These are phyloP conservation scores for Eucalyptus paniculata DNA, from an alignment of 345 rosid genomes.

Conservation along the genomic window DNA sequence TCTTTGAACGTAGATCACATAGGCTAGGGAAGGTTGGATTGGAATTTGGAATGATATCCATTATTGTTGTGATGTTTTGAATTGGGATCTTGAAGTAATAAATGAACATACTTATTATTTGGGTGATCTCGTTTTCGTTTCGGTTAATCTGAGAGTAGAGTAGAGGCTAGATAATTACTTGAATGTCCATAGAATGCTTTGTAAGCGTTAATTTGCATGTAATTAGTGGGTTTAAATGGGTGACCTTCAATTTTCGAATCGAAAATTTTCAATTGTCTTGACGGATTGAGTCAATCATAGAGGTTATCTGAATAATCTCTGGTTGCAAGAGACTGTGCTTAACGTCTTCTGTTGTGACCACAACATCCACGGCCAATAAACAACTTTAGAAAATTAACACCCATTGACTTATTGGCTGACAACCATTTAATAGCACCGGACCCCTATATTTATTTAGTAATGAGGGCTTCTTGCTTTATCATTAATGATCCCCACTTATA, in stretches of 20 bases:
- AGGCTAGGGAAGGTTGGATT: not conserved
- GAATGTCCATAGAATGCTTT: rapidly evolving
- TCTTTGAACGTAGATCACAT: not conserved
- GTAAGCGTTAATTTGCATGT: not conserved
- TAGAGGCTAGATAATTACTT: not conserved
- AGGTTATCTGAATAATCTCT: not conserved
- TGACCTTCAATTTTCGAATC: not conserved
- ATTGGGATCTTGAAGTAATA: not conserved
- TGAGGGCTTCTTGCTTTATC: not conserved
- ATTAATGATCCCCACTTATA: not conserved
- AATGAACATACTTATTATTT: not conserved
- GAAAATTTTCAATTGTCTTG: not conserved
- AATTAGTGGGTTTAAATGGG: not conserved
- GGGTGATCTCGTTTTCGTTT: not conserved
- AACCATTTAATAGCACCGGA: not conserved
- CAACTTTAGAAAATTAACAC: not conserved
- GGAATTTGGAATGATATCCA: not conserved
- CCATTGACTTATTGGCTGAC: not conserved
- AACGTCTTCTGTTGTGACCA: not conserved
- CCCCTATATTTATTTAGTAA: not conserved
- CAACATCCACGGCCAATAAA: not conserved
- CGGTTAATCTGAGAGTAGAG: rapidly evolving
- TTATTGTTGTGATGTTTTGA: not conserved
- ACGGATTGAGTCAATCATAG: not conserved
- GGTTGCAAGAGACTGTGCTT: not conserved